Conservation (phyloP, 352 stramenopile genomes). For the Pythium sp. region DNA sequence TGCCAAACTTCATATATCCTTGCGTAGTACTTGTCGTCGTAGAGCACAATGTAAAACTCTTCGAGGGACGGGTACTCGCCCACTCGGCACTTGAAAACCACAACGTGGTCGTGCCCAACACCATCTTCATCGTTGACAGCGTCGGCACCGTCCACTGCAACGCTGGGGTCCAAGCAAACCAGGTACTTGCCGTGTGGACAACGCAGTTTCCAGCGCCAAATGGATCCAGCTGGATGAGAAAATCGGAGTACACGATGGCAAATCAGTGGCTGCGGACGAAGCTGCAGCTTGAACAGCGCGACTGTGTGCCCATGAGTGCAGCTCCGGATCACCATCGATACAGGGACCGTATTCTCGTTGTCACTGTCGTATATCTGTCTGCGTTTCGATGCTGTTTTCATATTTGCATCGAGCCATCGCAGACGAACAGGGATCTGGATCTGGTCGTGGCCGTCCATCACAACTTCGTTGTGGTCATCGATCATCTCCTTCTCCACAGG, state of each 20-base stretch:
- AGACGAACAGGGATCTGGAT: slow-evolving; percentile 87
- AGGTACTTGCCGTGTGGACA: slow-evolving; percentile 51
- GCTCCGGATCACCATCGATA: slow-evolving; percentile 81
- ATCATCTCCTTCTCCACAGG: slow-evolving; percentile 93
- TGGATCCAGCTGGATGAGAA: slow-evolving; percentile 44
- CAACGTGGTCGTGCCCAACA: slow-evolving; percentile 15
- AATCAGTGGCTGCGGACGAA: slow-evolving; percentile 72
- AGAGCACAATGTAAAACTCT: slow-evolving; percentile 90
- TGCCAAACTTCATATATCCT: slow-evolving; percentile 83
- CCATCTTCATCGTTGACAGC: slow-evolving; percentile 15
- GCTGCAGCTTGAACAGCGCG: slow-evolving; percentile 83
- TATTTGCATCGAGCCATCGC: slow-evolving; percentile 61
- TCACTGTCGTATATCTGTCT: background rate
- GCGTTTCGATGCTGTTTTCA: background rate
- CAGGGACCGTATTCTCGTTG: slow-evolving; percentile 22
- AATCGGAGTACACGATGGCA: slow-evolving; percentile 85
- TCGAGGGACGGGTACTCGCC: slow-evolving; percentile 82
- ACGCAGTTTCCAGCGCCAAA: slow-evolving; percentile 59
- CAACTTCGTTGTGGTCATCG: slow-evolving; percentile 83
- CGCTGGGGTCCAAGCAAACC: slow-evolving; percentile 68
- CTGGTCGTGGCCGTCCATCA: slow-evolving; percentile 82
- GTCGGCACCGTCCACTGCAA: slow-evolving; percentile 41
- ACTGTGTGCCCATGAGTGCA: slow-evolving; percentile 89
- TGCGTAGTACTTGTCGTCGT: slow-evolving; percentile 85
- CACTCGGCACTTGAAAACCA: slow-evolving; percentile 84